Evolutionary conservation across 2,329 filamentous ascomycete species (phyloP).

Genomic region (Cercospora citrullina): DNA sequence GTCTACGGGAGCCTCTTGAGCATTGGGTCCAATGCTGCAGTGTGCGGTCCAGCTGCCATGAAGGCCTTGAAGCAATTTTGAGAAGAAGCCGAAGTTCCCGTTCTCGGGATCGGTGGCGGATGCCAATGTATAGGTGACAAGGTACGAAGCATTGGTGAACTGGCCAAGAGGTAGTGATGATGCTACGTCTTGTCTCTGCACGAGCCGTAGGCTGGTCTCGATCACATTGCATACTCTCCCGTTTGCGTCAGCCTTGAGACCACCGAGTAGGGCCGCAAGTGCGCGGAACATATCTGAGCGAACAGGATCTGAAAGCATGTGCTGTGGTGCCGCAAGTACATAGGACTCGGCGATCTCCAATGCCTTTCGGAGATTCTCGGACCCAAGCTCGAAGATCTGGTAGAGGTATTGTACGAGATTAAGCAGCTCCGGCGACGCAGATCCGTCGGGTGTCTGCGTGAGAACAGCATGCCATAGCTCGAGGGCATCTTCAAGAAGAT

Average conservation of each 20-base stretch:
- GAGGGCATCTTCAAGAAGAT: slow-evolving; percentile 86
- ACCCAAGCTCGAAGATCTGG: slow-evolving; percentile 51
- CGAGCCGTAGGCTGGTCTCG: slow-evolving; percentile 48
- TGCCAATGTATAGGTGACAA: slow-evolving; percentile 22
- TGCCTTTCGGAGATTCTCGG: slow-evolving; percentile 50
- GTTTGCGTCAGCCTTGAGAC: slow-evolving; percentile 51
- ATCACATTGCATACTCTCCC: slow-evolving; percentile 49
- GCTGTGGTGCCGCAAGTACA: slow-evolving; percentile 48
- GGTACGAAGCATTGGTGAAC: slow-evolving; percentile 19
- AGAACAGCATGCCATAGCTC: slow-evolving; percentile 84
- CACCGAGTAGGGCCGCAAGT: slow-evolving; percentile 46
- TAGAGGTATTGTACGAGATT: slow-evolving; percentile 48
- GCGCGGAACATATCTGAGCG: slow-evolving; percentile 43
- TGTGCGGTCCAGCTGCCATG: slow-evolving; percentile 62
- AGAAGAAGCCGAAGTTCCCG: slow-evolving; percentile 53
- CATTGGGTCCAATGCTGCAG: slow-evolving; percentile 79
- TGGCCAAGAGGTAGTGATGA: slow-evolving; percentile 19
- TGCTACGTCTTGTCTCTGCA: slow-evolving; percentile 41
- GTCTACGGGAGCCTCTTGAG: slow-evolving; percentile 67
- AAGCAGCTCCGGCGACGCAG: slow-evolving; percentile 46
- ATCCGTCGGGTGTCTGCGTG: slow-evolving; percentile 52
- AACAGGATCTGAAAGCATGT: slow-evolving; percentile 47
- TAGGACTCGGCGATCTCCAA: slow-evolving; percentile 54
- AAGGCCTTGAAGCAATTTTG: slow-evolving; percentile 52
- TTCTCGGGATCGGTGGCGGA: slow-evolving; percentile 19